phyloP scores from a whole-genome alignment of 306 rosid genomes.

The Acacia confusa region DNA sequence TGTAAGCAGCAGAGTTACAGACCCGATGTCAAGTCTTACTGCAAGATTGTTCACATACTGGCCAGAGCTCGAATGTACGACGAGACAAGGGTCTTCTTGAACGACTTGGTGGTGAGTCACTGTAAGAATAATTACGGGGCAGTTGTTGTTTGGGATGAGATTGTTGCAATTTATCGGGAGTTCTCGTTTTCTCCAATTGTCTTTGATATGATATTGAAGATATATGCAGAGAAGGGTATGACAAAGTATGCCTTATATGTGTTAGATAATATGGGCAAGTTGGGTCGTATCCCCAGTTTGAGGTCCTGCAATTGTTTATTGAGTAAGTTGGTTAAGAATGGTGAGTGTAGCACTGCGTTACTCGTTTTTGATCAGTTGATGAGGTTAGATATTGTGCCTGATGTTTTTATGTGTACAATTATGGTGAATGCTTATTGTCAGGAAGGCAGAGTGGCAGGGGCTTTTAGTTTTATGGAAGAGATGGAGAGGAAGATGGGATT shows the following conservation, averaged over 20 bases:
- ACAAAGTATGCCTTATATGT: conserved; percentile 58
- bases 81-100: conserved; percentile 50
- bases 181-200: conserved; percentile 60
- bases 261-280: conserved; percentile 71
- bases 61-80: conserved; percentile 63
- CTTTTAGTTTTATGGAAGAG: conserved; percentile 45
- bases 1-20: conserved; percentile 53
- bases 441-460: conserved; percentile 51
- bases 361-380: conserved; percentile 62
- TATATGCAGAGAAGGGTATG: conserved; percentile 62
- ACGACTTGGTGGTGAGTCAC: conserved; percentile 40
- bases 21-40: conserved; percentile 59
- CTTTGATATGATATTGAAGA: conserved; percentile 72
- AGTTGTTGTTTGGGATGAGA: conserved; percentile 43
- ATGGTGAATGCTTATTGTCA: conserved; percentile 67
- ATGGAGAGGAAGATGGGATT: conserved; percentile 59
- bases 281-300: conserved; percentile 59
- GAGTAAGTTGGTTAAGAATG: conserved; percentile 54
- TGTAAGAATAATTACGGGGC: conserved; percentile 51
- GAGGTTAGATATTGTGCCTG: conserved; percentile 57
- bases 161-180: conserved; percentile 48
- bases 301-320: conserved; percentile 76
- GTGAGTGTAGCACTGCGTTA: conserved; percentile 40
- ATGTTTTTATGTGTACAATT: conserved; percentile 62
- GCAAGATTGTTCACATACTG: conserved; percentile 67